phyloP scores from a whole-genome alignment of 441 rosid species.

The Pelargonium fulgidum region DNA sequence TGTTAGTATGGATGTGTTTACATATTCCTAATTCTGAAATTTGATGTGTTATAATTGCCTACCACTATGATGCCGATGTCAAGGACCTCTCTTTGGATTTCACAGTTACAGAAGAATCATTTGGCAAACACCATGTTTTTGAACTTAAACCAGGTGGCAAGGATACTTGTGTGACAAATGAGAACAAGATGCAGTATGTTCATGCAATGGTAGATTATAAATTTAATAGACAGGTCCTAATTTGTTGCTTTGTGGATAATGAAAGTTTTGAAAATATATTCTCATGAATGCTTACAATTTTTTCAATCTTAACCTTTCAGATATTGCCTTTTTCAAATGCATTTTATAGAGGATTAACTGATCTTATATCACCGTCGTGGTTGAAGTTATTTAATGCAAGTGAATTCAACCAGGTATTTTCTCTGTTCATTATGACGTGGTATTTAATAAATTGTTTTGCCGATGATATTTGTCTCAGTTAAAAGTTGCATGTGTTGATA shows the following conservation, averaged over 20 bases:
- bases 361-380: conserved; percentile 87
- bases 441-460: background rate
- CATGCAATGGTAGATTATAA: conserved; percentile 98
- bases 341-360: conserved; percentile 83
- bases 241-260: conserved; percentile 10
- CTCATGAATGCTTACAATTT: conserved; percentile 20
- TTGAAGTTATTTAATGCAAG: conserved; percentile 85
- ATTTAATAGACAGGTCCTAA: conserved; percentile 84
- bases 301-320: conserved; percentile 42
- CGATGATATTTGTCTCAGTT: background rate
- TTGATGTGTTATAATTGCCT: conserved; percentile 25
- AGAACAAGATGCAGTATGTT: conserved; percentile 96
- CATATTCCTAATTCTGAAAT: conserved; percentile 11
- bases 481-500: background rate
- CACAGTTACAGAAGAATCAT: conserved; percentile 84
- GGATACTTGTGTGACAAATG: conserved; percentile 72
- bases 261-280: conserved; percentile 10
- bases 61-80: conserved; percentile 88
- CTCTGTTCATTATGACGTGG: background rate
- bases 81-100: conserved; percentile 88
- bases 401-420: conserved; percentile 90
- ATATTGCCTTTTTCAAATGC: conserved; percentile 92
- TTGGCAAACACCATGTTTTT: conserved; percentile 60
- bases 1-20: conserved; percentile 3
- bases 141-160: conserved; percentile 92